phyloP scores from a whole-genome alignment of 768 basidiomycete genomes.

The Termitomyces sp. region DNA sequence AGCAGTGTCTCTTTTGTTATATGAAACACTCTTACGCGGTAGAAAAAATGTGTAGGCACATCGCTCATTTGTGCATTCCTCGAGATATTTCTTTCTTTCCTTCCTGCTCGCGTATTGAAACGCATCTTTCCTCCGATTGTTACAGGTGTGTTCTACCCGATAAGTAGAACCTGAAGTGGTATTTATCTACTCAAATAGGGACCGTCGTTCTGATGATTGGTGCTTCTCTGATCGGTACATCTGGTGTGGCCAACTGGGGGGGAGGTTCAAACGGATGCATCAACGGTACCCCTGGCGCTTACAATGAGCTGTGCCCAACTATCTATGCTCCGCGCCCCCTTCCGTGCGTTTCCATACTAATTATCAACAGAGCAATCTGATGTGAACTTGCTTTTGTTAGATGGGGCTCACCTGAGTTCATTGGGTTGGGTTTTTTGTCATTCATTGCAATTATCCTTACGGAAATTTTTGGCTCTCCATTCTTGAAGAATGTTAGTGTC shows the following conservation, averaged over 20 bases:
- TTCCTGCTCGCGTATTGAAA: conserved; percentile 57
- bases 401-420: conserved; percentile 81
- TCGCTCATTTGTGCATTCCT: conserved; percentile 74
- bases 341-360: conserved; percentile 30
- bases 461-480: conserved; percentile 81
- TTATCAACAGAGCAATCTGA: neutral
- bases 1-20: conserved; percentile 4
- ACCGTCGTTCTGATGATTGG: conserved; percentile 80
- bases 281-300: conserved; percentile 51
- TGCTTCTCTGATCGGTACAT: conserved; percentile 66
- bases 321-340: conserved; percentile 66
- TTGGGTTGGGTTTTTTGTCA: conserved; percentile 82
- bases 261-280: conserved; percentile 75
- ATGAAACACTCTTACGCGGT: neutral
- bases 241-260: conserved; percentile 78
- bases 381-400: conserved; percentile 19
- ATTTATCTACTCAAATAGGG: conserved; percentile 28
- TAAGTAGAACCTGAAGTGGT: neutral
- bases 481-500: conserved; percentile 75
- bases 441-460: conserved; percentile 73
- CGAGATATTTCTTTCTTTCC: conserved; percentile 74
- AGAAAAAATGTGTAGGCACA: conserved; percentile 41
- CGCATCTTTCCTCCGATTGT: conserved; percentile 77
- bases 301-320: conserved; percentile 69
- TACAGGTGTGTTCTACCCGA: conserved; percentile 41